Conservation (phyloP, 169 alveolate species). For the Plasmodium vinckei region DNA sequence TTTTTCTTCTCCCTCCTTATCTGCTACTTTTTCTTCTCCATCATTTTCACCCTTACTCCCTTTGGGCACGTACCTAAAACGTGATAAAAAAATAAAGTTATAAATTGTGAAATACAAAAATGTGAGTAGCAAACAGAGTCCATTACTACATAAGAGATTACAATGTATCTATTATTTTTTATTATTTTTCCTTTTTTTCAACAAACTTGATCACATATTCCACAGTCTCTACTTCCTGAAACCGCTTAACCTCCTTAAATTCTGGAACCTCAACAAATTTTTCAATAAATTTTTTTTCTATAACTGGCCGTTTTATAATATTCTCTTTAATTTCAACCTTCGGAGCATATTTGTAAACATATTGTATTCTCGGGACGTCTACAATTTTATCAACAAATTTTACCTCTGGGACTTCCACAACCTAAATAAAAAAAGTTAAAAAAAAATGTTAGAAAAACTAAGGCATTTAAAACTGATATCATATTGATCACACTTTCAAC, state of each 20-base stretch:
- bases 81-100: constrained; percentile 1
- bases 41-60: not conserved
- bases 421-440: constrained; percentile 26
- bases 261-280: constrained; percentile 87
- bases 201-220: constrained; percentile 83
- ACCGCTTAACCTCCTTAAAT: constrained; percentile 83
- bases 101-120: not conserved
- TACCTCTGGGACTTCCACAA: constrained; percentile 89
- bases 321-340: constrained; percentile 87
- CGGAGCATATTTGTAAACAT: constrained; percentile 85
- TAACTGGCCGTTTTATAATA: constrained; percentile 84
- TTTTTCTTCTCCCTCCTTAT: not conserved
- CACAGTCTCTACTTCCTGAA: constrained; percentile 83
- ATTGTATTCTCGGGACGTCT: constrained; percentile 86
- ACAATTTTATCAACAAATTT: constrained; percentile 87
- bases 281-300: constrained; percentile 86
- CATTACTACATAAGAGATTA: not conserved
- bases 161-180: not conserved
- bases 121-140: not conserved
- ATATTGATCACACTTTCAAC: not conserved
- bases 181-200: not conserved
- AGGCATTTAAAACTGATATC: not conserved
- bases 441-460: not conserved
- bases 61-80: constrained; percentile 81
- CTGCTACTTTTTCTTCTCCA: not conserved